phyloP scores from a whole-genome alignment of 2,329 filamentous ascomycete genomes.

The Colletotrichum aenigma region DNA sequence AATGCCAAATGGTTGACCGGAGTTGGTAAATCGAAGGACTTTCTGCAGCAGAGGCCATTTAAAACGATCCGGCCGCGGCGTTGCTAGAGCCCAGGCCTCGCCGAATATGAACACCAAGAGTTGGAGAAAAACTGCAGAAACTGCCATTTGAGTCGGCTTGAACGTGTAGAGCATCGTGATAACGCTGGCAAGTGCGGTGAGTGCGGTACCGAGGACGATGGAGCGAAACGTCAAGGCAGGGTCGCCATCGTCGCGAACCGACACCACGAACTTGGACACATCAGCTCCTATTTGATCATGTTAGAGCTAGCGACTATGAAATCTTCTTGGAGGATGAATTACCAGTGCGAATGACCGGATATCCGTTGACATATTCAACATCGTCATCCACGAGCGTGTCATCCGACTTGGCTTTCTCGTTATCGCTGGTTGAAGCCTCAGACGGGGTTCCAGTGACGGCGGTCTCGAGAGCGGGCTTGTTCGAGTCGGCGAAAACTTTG shows the following conservation, averaged over 20 bases:
- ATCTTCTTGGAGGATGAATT: background rate
- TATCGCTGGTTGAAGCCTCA: background rate
- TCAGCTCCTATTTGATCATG: background rate
- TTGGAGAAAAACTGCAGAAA: conserved; percentile 21
- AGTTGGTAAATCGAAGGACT: conserved; percentile 18
- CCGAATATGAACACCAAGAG: conserved; percentile 18
- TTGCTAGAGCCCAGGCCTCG: conserved; percentile 15
- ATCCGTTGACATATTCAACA: background rate
- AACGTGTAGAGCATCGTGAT: conserved; percentile 25
- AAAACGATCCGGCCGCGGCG: conserved; percentile 13
- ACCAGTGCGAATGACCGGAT: conserved; percentile 19
- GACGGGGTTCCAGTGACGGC: background rate
- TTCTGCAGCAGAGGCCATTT: background rate
- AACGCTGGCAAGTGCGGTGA: conserved; percentile 23
- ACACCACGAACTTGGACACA: conserved; percentile 24
- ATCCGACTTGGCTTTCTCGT: background rate
- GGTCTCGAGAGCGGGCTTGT: background rate
- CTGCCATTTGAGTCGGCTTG: conserved; percentile 21
- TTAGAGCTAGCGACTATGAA: background rate
- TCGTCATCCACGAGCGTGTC: background rate
- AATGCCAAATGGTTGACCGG: conserved; percentile 21
- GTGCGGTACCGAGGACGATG: conserved; percentile 20
- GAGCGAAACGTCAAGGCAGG: conserved; percentile 24
- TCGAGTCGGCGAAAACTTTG: background rate
- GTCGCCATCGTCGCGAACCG: conserved; percentile 23